Percentiles rank a stretch among this genome's conserved stretches.
These are phyloP conservation scores for Oxytropis ochrocephala DNA, from an alignment of 306 rosid species.

Conservation along the genomic window DNA sequence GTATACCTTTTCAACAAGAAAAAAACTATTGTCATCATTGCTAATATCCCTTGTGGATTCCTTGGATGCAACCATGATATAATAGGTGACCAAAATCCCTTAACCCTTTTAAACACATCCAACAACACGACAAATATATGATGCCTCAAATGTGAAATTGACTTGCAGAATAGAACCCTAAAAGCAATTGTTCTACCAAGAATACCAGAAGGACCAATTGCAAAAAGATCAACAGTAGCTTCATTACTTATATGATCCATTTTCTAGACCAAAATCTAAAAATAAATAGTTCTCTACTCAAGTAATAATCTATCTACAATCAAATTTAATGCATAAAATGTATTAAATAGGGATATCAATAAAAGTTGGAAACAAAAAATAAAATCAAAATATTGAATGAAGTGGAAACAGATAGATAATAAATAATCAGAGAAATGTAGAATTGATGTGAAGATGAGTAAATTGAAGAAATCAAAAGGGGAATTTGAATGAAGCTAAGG, in stretches of 20 bases:
- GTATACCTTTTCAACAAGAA: constrained; percentile 75
- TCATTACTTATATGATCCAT: constrained; percentile 85
- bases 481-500: background rate
- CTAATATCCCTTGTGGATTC: constrained; percentile 89
- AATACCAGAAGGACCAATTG: constrained; percentile 78
- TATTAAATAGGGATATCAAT: background rate
- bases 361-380: background rate
- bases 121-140: constrained; percentile 33
- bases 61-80: constrained; percentile 73
- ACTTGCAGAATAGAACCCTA: constrained; percentile 70
- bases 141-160: constrained; percentile 61
- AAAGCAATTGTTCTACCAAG: constrained; percentile 73
- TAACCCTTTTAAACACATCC: constrained; percentile 38
- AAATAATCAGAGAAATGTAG: background rate
- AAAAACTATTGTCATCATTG: constrained; percentile 75
- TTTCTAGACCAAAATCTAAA: constrained; percentile 4
- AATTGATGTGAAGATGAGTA: background rate
- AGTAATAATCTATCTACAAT: background rate
- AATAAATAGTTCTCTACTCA: background rate
- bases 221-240: constrained; percentile 62
- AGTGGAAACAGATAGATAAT: background rate
- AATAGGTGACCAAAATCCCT: constrained; percentile 37
- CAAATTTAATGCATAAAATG: background rate
- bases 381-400: background rate
- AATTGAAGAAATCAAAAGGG: background rate